phyloP scores from a whole-genome alignment of 768 basidiomycete species.

The Phaffia australis region DNA sequence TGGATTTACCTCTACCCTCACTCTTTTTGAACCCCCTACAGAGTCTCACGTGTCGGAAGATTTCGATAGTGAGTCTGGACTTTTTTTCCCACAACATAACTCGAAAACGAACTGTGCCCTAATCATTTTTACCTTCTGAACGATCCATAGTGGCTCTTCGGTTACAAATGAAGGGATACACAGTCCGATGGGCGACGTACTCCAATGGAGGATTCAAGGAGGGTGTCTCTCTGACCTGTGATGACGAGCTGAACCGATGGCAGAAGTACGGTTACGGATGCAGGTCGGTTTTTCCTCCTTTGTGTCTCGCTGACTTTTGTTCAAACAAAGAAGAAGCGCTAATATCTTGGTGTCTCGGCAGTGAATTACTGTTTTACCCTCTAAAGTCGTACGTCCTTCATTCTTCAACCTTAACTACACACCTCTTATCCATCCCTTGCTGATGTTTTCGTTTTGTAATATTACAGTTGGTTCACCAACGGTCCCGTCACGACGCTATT shows the following conservation, averaged over 20 bases:
- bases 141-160: constrained; percentile 38
- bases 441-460: too few species aligned
- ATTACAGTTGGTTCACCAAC: constrained; percentile 62
- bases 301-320: background rate
- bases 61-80: constrained; percentile 1
- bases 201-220: constrained; percentile 78
- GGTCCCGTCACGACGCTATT: constrained; percentile 60
- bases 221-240: constrained; percentile 76
- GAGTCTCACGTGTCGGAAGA: constrained; percentile 25
- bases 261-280: constrained; percentile 48
- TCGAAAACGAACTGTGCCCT: background rate
- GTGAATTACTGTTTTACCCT: constrained; percentile 68
- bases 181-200: constrained; percentile 57
- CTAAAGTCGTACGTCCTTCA: too few species aligned
- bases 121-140: background rate
- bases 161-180: constrained; percentile 49
- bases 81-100: background rate
- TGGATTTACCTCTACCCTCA: too few species aligned
- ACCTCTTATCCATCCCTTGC: too few species aligned
- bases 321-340: background rate
- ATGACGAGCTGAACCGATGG: constrained; percentile 87
- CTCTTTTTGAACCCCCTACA: too few species aligned
- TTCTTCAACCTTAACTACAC: too few species aligned
- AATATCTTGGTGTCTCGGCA: constrained; percentile 18
- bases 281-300: background rate